phyloP scores from a whole-genome alignment of 2,329 filamentous ascomycete species.

The Tolypocladium ophioglossoides region DNA sequence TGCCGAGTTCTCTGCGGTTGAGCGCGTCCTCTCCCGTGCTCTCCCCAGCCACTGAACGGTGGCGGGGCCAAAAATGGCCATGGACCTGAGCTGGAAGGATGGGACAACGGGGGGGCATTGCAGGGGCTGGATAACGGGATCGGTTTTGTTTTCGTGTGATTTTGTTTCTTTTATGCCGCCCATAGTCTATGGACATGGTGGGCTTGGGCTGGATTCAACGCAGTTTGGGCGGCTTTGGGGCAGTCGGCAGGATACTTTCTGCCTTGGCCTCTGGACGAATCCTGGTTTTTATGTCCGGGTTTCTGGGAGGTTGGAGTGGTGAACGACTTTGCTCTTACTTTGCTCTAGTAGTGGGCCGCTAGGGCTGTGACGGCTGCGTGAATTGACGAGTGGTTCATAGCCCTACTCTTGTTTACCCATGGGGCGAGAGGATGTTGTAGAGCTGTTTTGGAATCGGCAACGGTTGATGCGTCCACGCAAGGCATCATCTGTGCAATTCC shows the following conservation, averaged over 20 bases:
- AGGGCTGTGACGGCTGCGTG: background rate
- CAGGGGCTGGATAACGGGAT: background rate
- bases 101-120: no score
- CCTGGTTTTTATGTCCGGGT: background rate
- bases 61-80: background rate
- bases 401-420: background rate
- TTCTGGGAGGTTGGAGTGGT: background rate
- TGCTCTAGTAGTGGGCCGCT: background rate
- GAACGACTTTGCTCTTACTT: background rate
- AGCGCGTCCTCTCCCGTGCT: conserved; percentile 35
- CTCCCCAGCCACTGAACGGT: conserved; percentile 10
- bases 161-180: background rate
- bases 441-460: background rate
- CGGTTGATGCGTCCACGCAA: no score
- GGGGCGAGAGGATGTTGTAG: background rate
- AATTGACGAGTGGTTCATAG: background rate
- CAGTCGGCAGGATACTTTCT: background rate
- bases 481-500: background rate
- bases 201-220: background rate
- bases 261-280: background rate
- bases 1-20: conserved; percentile 37
- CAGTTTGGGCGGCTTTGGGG: background rate
- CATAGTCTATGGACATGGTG: background rate
- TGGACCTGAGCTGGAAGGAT: background rate
- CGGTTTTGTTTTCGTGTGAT: background rate